Percentiles rank a stretch among this genome's conserved stretches.
Evolutionary conservation across 1,284 basidiomycete species (phyloP).

Genomic region (Leccinum idahoense): DNA sequence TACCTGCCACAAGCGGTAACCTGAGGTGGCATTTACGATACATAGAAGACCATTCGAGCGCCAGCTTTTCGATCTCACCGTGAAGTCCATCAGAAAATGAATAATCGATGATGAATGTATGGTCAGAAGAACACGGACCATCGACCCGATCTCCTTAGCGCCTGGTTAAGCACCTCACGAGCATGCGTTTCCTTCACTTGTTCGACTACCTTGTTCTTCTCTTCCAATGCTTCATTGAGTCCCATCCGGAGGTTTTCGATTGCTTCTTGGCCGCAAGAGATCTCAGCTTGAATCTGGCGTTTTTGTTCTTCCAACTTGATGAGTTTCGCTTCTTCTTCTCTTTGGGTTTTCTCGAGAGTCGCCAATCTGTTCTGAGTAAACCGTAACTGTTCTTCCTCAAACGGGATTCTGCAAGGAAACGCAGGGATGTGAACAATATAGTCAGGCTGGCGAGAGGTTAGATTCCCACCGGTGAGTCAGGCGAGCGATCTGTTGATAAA

Average conservation of each 20-base stretch:
- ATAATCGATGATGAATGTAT: background rate
- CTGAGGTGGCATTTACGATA: slow-evolving; percentile 91
- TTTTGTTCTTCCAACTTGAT: slow-evolving; percentile 56
- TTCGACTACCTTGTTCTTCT: slow-evolving; percentile 69
- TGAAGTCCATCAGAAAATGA: slow-evolving; percentile 27
- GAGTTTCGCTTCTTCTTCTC: slow-evolving; percentile 55
- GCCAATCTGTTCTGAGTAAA: slow-evolving; percentile 60
- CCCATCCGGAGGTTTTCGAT: slow-evolving; percentile 59
- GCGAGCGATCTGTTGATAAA: slow-evolving; percentile 83
- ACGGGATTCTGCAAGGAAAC: slow-evolving; percentile 54
- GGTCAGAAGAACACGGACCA: slow-evolving; percentile 38
- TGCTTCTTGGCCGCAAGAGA: slow-evolving; percentile 56
- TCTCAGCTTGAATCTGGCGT: slow-evolving; percentile 55
- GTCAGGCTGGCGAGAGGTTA: background rate
- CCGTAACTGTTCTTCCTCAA: slow-evolving; percentile 72
- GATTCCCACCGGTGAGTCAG: slow-evolving; percentile 81
- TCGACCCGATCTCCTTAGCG: slow-evolving; percentile 86
- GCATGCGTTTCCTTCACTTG: slow-evolving; percentile 68
- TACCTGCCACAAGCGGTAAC: slow-evolving; percentile 74
- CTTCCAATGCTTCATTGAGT: slow-evolving; percentile 62
- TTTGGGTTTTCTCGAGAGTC: slow-evolving; percentile 50
- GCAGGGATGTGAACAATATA: slow-evolving; percentile 5
- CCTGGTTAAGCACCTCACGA: slow-evolving; percentile 77
- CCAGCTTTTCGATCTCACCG: slow-evolving; percentile 89
- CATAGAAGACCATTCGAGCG: slow-evolving; percentile 79